Percentiles rank a stretch among this genome's conserved stretches.
Conservation (phyloP, 345 rosid genomes). For the Odontarrhena argentea region DNA sequence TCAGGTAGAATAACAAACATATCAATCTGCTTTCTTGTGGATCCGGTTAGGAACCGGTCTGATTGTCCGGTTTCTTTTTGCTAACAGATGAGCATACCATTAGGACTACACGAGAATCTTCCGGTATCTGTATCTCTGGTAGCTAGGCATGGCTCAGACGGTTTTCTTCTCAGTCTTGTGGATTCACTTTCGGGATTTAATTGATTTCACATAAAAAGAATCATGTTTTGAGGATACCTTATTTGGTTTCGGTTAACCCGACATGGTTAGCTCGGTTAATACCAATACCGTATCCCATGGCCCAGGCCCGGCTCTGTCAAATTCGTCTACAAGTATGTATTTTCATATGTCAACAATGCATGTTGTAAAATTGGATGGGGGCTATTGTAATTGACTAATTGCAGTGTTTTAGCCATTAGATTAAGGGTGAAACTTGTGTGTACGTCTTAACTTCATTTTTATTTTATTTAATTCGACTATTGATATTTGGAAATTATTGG, state of each 20-base stretch:
- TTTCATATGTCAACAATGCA: too few species aligned
- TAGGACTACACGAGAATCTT: constrained; percentile 56
- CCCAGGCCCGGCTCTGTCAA: too few species aligned
- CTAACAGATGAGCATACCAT: constrained; percentile 69
- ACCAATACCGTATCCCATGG: too few species aligned
- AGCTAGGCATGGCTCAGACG: constrained; percentile 76
- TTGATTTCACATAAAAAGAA: constrained; percentile 2
- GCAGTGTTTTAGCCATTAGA: too few species aligned
- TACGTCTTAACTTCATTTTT: too few species aligned
- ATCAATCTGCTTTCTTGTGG: background rate
- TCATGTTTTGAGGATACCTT: constrained; percentile 1
- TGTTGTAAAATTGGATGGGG: too few species aligned
- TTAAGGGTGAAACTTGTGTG: too few species aligned
- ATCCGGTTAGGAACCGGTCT: constrained; percentile 11
- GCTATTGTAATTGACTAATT: too few species aligned
- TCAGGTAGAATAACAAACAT: constrained; percentile 53
- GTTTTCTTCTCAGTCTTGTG: constrained; percentile 66
- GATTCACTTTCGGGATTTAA: constrained; percentile 46
- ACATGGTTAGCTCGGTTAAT: too few species aligned
- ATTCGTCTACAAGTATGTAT: too few species aligned
- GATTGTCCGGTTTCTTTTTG: background rate
- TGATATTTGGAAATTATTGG: too few species aligned
- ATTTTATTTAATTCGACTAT: too few species aligned
- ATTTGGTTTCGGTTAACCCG: background rate
- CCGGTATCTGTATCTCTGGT: constrained; percentile 70